phyloP scores from a whole-genome alignment of 176 grass and related monocot genomes.

The Saccharum officinarum region DNA sequence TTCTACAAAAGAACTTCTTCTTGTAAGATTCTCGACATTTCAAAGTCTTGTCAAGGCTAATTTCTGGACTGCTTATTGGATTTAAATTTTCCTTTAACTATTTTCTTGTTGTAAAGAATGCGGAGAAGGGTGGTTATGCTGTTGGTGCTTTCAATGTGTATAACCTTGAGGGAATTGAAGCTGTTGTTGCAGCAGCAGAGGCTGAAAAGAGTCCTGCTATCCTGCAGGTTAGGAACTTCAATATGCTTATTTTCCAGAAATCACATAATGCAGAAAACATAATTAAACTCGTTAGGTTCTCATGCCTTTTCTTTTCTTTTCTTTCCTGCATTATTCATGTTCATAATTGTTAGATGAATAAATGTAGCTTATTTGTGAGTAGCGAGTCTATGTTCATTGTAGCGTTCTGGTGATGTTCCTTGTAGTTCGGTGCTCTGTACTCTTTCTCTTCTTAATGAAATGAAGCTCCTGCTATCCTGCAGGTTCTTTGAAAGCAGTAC shows the following conservation, averaged over 20 bases:
- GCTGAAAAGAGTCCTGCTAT: slow-evolving; percentile 90
- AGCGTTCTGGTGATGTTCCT: background rate
- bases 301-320: background rate
- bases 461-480: background rate
- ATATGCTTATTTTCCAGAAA: slow-evolving; percentile 19
- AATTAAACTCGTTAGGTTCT: background rate
- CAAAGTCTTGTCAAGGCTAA: slow-evolving; percentile 13
- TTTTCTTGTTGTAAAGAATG: slow-evolving; percentile 62
- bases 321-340: background rate
- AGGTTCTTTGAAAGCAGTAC: background rate
- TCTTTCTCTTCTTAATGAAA: background rate
- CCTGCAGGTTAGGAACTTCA: slow-evolving; percentile 66
- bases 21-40: slow-evolving; percentile 59
- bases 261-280: slow-evolving; percentile 1
- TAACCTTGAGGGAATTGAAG: slow-evolving; percentile 93
- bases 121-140: slow-evolving; percentile 84
- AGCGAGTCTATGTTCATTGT: background rate
- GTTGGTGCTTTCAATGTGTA: slow-evolving; percentile 98
- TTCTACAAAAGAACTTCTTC: slow-evolving; percentile 78
- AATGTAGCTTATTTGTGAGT: background rate
- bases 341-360: background rate
- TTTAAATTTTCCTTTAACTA: slow-evolving; percentile 32
- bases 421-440: background rate
- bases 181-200: slow-evolving; percentile 91
- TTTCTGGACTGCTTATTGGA: slow-evolving; percentile 17